Evolutionary conservation across 345 rosid species (phyloP).

Genomic region (Moricandia moricandioides): DNA sequence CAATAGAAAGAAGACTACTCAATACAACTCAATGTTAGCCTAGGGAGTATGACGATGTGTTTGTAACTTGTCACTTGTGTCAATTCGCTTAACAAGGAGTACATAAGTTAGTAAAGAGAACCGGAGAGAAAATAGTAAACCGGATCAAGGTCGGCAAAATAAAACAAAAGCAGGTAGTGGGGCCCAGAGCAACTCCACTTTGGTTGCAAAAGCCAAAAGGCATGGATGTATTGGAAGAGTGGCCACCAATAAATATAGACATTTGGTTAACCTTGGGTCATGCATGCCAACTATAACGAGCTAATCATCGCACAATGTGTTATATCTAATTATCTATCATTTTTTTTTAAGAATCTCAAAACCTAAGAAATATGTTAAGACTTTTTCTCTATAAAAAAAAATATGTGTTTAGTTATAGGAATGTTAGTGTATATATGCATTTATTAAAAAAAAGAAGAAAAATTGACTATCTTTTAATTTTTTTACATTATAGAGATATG

Average conservation of each 20-base stretch:
- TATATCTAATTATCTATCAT: not conserved
- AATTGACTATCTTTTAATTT: not conserved
- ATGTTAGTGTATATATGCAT: not conserved
- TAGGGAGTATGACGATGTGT: not conserved
- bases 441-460: not conserved
- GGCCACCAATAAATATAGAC: conserved; percentile 4
- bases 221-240: conserved; percentile 27
- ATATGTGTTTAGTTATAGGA: not conserved
- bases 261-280: conserved; percentile 2
- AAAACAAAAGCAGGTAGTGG: conserved; percentile 24
- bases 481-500: not conserved
- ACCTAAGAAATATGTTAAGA: not conserved
- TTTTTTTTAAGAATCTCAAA: not conserved
- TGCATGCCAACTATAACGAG: conserved; percentile 24
- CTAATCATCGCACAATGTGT: conserved; percentile 1
- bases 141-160: conserved; percentile 30
- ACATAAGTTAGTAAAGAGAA: not conserved
- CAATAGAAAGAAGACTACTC: not conserved
- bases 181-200: conserved; percentile 24
- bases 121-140: not conserved
- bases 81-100: not conserved
- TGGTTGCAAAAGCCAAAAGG: conserved; percentile 30
- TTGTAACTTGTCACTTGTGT: not conserved
- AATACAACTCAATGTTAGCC: not conserved
- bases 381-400: not conserved